These are phyloP conservation scores for Hibiscus trionum DNA, from an alignment of 345 rosid genomes.

Conservation along the genomic window DNA sequence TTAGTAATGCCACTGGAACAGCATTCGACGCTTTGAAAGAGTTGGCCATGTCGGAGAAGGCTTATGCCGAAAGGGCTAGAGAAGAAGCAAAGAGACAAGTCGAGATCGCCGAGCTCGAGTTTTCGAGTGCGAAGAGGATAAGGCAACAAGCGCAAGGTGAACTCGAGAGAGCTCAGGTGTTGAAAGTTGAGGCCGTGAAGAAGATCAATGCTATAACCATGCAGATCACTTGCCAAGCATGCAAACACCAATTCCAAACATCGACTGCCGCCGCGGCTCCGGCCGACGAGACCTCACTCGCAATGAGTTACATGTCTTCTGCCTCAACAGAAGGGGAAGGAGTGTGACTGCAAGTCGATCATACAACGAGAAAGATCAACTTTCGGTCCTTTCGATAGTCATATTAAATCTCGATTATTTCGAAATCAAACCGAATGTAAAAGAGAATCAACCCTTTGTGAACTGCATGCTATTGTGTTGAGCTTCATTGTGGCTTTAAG, in stretches of 20 bases:
- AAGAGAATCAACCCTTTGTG: not conserved
- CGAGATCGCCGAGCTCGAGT: constrained; percentile 71
- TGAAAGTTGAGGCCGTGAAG: constrained; percentile 58
- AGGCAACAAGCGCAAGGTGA: constrained; percentile 69
- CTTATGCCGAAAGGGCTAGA: constrained; percentile 63
- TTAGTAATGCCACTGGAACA: constrained; percentile 8
- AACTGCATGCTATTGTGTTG: not conserved
- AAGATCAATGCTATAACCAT: constrained; percentile 52
- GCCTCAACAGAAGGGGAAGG: constrained; percentile 74
- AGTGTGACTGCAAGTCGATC: constrained; percentile 8
- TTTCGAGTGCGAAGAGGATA: constrained; percentile 57
- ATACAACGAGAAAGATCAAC: no score
- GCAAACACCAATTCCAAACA: constrained; percentile 55
- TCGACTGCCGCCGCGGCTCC: constrained; percentile 20
- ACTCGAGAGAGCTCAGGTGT: constrained; percentile 52
- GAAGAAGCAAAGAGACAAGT: constrained; percentile 61
- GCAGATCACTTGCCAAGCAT: constrained; percentile 67
- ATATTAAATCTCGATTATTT: not conserved
- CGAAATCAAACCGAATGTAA: not conserved
- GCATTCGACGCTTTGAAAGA: constrained; percentile 38
- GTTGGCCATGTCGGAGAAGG: constrained; percentile 54
- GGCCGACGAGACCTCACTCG: constrained; percentile 66
- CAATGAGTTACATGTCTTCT: constrained; percentile 72
- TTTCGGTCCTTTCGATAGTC: not conserved
- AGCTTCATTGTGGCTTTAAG: not conserved